Evolutionary conservation across 2,329 filamentous ascomycete genomes (phyloP).

Genomic region (Magnaporthales sp.): DNA sequence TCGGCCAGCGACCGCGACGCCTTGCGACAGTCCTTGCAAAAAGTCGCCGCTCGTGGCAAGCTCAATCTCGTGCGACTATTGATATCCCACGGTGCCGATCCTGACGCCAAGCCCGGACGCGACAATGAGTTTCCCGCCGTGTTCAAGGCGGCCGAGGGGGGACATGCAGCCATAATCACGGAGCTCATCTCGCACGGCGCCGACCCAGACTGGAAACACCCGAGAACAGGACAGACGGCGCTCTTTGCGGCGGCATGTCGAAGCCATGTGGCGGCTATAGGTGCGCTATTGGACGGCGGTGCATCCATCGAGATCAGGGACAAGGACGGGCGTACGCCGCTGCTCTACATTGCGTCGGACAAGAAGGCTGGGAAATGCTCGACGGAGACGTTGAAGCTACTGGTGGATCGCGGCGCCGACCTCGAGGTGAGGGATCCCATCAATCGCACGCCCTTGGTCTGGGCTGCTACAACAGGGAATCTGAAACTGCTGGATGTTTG

Average conservation of each 20-base stretch:
- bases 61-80: constrained; percentile 26
- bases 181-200: constrained; percentile 24
- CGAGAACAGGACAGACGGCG: constrained; percentile 24
- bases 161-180: constrained; percentile 22
- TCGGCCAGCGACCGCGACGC: constrained; percentile 24
- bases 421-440: constrained; percentile 33
- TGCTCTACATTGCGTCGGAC: constrained; percentile 26
- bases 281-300: constrained; percentile 20
- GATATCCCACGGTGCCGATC: constrained; percentile 26
- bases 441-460: constrained; percentile 44
- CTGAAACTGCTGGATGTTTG: constrained; percentile 38
- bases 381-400: constrained; percentile 31
- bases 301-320: constrained; percentile 22
- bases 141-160: constrained; percentile 27
- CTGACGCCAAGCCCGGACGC: constrained; percentile 19
- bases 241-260: constrained; percentile 25
- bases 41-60: constrained; percentile 25
- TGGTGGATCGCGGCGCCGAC: constrained; percentile 24
- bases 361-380: constrained; percentile 26
- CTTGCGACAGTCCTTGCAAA: constrained; percentile 27
- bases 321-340: constrained; percentile 24
- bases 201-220: constrained; percentile 20
- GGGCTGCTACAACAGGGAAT: constrained; percentile 50
- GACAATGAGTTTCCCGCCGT: constrained; percentile 26
- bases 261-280: constrained; percentile 23